A percentile compares a stretch with the other conserved stretches of the same genome.
These are phyloP conservation scores for Hyphopichia fennica DNA, from an alignment of 1,139 yeast genomes.

Conservation along the genomic window DNA sequence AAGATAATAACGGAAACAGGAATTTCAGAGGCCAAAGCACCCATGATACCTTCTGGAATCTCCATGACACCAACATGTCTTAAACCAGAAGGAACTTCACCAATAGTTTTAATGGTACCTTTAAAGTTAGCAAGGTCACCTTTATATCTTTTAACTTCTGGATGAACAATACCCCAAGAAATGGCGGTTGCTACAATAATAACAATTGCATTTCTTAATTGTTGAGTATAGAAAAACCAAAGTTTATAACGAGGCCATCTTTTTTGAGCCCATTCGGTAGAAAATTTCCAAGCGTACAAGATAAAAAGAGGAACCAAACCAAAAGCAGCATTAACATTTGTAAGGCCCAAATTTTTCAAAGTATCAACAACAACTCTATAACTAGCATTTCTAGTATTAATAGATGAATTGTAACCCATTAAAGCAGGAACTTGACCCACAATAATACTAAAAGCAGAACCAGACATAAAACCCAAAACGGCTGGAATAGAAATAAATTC, in stretches of 20 bases:
- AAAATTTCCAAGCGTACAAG: constrained; percentile 64
- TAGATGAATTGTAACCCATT: constrained; percentile 68
- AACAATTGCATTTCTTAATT: constrained; percentile 78
- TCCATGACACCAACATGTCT: constrained; percentile 72
- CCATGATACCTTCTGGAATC: constrained; percentile 61
- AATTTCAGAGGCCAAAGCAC: constrained; percentile 68
- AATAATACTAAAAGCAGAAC: constrained; percentile 83
- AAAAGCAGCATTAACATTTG: constrained; percentile 82
- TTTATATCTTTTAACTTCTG: constrained; percentile 35
- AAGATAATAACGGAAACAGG: constrained; percentile 85
- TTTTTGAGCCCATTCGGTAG: constrained; percentile 57
- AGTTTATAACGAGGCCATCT: constrained; percentile 61
- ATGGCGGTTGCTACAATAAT: constrained; percentile 77
- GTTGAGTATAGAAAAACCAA: constrained; percentile 67
- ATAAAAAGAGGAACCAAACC: constrained; percentile 74
- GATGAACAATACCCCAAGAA: constrained; percentile 56
- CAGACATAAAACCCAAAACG: constrained; percentile 93
- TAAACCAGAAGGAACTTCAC: constrained; percentile 81
- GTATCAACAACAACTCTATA: constrained; percentile 70
- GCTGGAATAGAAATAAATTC: constrained; percentile 92
- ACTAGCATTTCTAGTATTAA: constrained; percentile 73
- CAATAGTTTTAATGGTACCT: constrained; percentile 63
- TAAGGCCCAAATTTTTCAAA: constrained; percentile 65
- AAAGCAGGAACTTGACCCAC: constrained; percentile 85
- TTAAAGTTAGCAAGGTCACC: constrained; percentile 32